Percentiles rank a stretch among this genome's conserved stretches.
These are phyloP conservation scores for Alternaria dauci DNA, from an alignment of 2,329 filamentous ascomycete genomes.

Conservation along the genomic window DNA sequence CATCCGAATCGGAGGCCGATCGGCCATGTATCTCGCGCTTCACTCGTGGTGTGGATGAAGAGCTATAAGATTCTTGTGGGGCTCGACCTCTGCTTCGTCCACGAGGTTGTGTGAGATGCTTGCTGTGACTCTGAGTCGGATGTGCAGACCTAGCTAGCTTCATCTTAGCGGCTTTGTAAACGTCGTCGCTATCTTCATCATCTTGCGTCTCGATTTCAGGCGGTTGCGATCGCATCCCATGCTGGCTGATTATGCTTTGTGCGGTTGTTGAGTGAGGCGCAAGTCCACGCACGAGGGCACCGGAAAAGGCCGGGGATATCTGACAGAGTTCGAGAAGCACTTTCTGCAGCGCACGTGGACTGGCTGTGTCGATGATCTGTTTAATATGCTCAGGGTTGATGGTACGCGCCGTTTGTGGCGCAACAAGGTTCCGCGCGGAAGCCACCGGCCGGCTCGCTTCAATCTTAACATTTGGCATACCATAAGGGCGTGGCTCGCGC, in stretches of 20 bases:
- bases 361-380: conserved; percentile 38
- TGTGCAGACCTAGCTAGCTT: neutral
- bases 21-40: conserved; percentile 20
- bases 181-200: conserved; percentile 13
- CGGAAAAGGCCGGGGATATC: conserved; percentile 43
- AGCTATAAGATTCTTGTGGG: neutral
- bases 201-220: conserved; percentile 2
- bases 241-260: conserved; percentile 24
- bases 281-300: conserved; percentile 45
- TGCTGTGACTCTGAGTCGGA: neutral
- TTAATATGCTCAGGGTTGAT: conserved; percentile 38
- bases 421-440: neutral
- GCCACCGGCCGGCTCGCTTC: conserved; percentile 1
- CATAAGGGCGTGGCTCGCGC: conserved; percentile 11
- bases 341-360: conserved; percentile 24
- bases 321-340: conserved; percentile 43
- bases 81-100: neutral
- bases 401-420: conserved; percentile 18
- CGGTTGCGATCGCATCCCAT: conserved; percentile 7
- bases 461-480: conserved; percentile 3
- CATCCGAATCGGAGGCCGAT: conserved; percentile 18
- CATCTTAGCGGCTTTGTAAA: conserved; percentile 19
- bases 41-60: conserved; percentile 14
- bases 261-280: conserved; percentile 42
- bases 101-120: neutral